phyloP scores from a whole-genome alignment of 2,329 filamentous ascomycete species.

The Fusarium anthophilum region DNA sequence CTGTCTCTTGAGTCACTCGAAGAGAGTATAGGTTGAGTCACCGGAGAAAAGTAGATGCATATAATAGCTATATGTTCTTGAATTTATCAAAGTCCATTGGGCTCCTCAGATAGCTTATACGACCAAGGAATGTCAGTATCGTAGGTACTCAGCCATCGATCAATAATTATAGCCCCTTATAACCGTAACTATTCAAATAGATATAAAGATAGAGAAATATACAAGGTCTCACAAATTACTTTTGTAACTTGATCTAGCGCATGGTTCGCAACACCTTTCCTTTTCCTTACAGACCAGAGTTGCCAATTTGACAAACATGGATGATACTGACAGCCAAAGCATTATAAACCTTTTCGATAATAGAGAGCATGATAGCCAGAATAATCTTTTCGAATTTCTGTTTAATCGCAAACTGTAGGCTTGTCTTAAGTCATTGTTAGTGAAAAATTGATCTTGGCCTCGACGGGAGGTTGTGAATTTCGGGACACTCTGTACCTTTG shows the following conservation, averaged over 20 bases:
- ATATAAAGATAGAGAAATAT: no score
- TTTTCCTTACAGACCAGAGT: not conserved
- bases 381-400: fast-evolving
- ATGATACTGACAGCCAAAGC: not conserved
- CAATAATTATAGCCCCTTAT: not conserved
- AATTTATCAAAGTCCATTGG: not conserved
- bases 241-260: no score
- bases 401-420: not conserved
- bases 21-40: not conserved
- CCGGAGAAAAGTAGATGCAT: not conserved
- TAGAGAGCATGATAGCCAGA: not conserved
- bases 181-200: not conserved
- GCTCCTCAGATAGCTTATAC: not conserved
- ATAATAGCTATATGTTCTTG: not conserved
- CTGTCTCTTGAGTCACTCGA: not conserved
- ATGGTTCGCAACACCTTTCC: not conserved
- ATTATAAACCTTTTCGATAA: no score
- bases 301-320: not conserved
- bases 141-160: not conserved
- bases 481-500: not conserved
- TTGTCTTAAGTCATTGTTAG: not conserved
- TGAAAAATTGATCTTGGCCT: not conserved
- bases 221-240: no score
- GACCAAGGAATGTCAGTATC: not conserved
- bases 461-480: no score